Conservation (phyloP, 148 eudicot genomes). For the Vaccinium vitisidaea region DNA sequence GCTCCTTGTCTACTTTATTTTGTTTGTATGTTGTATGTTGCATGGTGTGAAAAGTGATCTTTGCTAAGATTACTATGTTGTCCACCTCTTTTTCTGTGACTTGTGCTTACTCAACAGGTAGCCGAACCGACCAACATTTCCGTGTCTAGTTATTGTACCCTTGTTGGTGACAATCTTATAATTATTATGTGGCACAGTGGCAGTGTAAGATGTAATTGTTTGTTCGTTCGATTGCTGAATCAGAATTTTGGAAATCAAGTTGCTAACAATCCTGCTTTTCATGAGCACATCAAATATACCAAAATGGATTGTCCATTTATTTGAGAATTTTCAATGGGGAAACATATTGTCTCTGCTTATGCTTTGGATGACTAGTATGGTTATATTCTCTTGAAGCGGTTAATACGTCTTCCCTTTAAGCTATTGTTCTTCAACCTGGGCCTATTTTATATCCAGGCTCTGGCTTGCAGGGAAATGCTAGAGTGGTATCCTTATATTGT, state of each 20-base stretch:
- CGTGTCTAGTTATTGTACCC: background rate
- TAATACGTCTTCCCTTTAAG: background rate
- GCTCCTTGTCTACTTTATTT: background rate
- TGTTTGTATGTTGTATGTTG: background rate
- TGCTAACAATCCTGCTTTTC: background rate
- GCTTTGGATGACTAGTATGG: background rate
- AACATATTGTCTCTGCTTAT: background rate
- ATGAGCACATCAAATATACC: background rate
- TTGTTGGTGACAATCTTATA: background rate
- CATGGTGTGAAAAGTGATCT: background rate
- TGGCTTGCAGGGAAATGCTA: no score
- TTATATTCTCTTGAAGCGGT: background rate
- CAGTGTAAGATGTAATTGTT: background rate
- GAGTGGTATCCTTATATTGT: no score
- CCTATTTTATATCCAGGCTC: no score
- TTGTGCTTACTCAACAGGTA: background rate
- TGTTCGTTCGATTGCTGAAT: background rate
- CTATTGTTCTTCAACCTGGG: background rate
- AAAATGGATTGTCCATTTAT: background rate
- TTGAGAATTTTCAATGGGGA: background rate
- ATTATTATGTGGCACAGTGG: no score
- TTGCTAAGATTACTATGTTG: background rate
- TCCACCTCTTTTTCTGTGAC: background rate
- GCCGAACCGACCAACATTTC: background rate
- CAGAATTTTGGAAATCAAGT: background rate